These are phyloP conservation scores for Flaveria robusta DNA, from an alignment of 129 eudicot genomes.

Conservation along the genomic window DNA sequence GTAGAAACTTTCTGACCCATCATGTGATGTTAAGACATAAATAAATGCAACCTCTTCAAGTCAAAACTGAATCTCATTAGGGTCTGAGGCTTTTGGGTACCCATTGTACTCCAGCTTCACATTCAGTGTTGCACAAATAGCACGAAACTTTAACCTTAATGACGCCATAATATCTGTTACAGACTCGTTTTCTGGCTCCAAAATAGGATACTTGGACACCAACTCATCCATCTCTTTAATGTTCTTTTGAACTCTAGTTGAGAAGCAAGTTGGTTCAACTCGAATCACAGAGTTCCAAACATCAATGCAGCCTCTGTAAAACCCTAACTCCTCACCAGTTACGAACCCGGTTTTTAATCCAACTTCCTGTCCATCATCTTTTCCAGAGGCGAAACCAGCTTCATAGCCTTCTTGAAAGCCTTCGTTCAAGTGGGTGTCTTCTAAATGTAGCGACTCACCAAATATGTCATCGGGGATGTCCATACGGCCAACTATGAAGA, in stretches of 20 bases:
- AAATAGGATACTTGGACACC: constrained; percentile 37
- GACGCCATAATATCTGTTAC: constrained; percentile 41
- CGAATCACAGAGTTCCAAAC: constrained; percentile 61
- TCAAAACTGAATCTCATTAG: constrained; percentile 42
- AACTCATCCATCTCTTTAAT: constrained; percentile 78
- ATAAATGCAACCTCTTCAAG: background rate
- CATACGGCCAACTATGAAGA: constrained; percentile 13
- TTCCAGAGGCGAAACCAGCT: constrained; percentile 59
- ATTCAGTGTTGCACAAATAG: constrained; percentile 37
- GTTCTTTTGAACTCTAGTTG: constrained; percentile 56
- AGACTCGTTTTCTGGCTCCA: constrained; percentile 45
- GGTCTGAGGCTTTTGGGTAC: constrained; percentile 51
- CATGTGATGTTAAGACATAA: no score
- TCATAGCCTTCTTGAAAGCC: constrained; percentile 57
- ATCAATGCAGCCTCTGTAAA: constrained; percentile 70
- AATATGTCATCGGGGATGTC: constrained; percentile 47
- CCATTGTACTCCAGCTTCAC: constrained; percentile 65
- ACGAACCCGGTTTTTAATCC: constrained; percentile 72
- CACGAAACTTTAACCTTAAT: constrained; percentile 41
- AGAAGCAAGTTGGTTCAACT: constrained; percentile 51
- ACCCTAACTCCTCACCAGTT: constrained; percentile 77
- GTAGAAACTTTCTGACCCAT: no score
- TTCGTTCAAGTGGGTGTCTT: constrained; percentile 25
- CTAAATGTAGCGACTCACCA: constrained; percentile 39
- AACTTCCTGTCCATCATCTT: constrained; percentile 65